Percentiles rank a stretch among this genome's conserved stretches.
Conservation (phyloP, 345 rosid species). For the Capsella bursapastoris region DNA sequence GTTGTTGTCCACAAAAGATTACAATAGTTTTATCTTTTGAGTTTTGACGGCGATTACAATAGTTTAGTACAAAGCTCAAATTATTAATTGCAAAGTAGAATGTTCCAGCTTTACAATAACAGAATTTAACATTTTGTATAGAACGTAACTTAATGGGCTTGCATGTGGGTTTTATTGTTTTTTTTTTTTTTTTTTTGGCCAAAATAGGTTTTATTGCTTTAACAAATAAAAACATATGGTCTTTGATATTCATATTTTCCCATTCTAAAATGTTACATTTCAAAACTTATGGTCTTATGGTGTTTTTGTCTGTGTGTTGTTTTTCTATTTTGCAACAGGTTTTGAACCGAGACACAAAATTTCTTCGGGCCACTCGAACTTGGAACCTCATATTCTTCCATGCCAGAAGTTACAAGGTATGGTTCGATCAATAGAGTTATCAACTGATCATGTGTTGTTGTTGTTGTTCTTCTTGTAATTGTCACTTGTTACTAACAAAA, state of each 20-base stretch:
- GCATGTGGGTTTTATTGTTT: background rate
- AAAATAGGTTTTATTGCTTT: background rate
- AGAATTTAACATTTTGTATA: background rate
- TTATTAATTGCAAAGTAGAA: background rate
- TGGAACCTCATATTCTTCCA: background rate
- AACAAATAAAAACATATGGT: background rate
- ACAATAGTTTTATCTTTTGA: background rate
- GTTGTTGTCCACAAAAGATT: conserved; percentile 6
- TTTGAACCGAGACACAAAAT: background rate
- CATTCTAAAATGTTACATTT: background rate
- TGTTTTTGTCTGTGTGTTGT: background rate
- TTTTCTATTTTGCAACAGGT: background rate
- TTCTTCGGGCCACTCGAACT: background rate
- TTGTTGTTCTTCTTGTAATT: too few relatives aligned
- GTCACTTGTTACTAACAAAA: too few relatives aligned
- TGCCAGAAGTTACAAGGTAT: background rate
- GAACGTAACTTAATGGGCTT: background rate
- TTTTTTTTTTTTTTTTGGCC: too few relatives aligned
- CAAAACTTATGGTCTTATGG: too few relatives aligned
- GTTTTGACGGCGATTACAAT: background rate
- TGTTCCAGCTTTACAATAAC: background rate
- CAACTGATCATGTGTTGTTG: too few relatives aligned
- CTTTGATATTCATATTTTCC: background rate
- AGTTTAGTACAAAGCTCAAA: background rate
- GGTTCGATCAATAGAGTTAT: too few relatives aligned